phyloP scores from a whole-genome alignment of 2,329 filamentous ascomycete genomes.

The Coniosporium tulheliwenetii region DNA sequence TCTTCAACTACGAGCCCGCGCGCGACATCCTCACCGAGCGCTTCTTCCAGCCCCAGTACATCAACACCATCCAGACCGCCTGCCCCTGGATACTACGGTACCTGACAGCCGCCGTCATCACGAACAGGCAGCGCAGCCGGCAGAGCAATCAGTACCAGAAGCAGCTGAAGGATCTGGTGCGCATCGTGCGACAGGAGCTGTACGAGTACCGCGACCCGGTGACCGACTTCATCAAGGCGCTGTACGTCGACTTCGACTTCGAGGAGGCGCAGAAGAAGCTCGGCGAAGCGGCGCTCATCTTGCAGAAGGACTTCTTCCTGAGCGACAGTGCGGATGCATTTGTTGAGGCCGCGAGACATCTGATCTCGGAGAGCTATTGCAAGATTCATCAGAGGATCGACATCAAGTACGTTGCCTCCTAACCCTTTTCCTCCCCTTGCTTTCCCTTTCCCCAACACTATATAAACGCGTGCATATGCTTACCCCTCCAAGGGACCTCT shows the following conservation, averaged over 20 bases:
- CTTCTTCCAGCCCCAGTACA: constrained; percentile 93
- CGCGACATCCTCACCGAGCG: constrained; percentile 87
- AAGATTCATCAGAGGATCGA: constrained; percentile 99
- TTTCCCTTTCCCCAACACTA: constrained; percentile 1
- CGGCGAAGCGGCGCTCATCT: constrained; percentile 72
- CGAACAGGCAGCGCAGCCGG: constrained; percentile 56
- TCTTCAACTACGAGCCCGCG: constrained; percentile 92
- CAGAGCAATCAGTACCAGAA: constrained; percentile 90
- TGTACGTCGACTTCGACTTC: constrained; percentile 94
- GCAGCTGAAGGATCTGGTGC: constrained; percentile 93
- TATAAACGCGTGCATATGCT: constrained; percentile 4
- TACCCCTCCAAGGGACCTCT: constrained; percentile 51
- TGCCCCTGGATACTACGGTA: constrained; percentile 96
- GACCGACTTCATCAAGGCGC: constrained; percentile 88
- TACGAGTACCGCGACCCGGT: constrained; percentile 97
- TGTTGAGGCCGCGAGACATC: constrained; percentile 83
- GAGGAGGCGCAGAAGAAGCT: constrained; percentile 90
- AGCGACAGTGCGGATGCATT: constrained; percentile 71
- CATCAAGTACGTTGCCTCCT: constrained; percentile 51
- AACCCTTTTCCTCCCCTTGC: neutral
- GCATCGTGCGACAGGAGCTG: constrained; percentile 88
- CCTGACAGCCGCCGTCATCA: constrained; percentile 85
- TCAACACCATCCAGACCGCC: constrained; percentile 98
- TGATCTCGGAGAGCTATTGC: constrained; percentile 98
- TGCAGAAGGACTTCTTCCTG: constrained; percentile 92